These are phyloP conservation scores for fission yeast (Schizosaccharomyces pombe) DNA, from an alignment of 805 yeast species.

Conservation along the genomic window DNA sequence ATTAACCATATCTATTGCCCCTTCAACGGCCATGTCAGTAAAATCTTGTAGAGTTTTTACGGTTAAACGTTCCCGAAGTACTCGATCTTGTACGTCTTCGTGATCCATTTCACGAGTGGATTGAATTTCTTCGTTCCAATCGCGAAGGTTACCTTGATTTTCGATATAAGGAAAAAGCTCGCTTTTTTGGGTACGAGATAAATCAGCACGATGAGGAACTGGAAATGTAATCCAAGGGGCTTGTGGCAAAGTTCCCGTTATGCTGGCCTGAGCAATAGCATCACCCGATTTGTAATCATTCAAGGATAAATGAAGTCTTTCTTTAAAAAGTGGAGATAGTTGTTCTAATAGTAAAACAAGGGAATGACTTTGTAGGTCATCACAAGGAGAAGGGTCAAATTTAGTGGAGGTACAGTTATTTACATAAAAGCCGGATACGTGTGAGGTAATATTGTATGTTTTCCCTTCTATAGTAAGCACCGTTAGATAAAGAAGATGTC, in stretches of 20 bases:
- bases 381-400: conserved; percentile 41
- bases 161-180: conserved; percentile 15
- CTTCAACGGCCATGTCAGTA: conserved; percentile 47
- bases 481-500: conserved; percentile 59
- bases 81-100: conserved; percentile 35
- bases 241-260: conserved; percentile 20
- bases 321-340: conserved; percentile 40
- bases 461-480: conserved; percentile 65
- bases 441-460: conserved; percentile 52
- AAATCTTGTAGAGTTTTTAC: conserved; percentile 55
- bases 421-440: conserved; percentile 55
- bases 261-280: background rate
- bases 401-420: conserved; percentile 40
- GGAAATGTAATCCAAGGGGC: conserved; percentile 50
- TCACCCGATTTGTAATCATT: background rate
- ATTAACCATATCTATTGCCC: conserved; percentile 51
- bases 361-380: conserved; percentile 17
- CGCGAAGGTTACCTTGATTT: conserved; percentile 28
- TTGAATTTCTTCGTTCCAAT: conserved; percentile 85
- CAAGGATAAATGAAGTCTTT: conserved; percentile 21
- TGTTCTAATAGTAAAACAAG: conserved; percentile 36
- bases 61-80: conserved; percentile 51
- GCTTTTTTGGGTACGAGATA: conserved; percentile 34
- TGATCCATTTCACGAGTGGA: conserved; percentile 46
- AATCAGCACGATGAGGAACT: conserved; percentile 26